phyloP scores from a whole-genome alignment of 1,284 basidiomycete genomes.

The Cutaneotrichosporon cutaneum region DNA sequence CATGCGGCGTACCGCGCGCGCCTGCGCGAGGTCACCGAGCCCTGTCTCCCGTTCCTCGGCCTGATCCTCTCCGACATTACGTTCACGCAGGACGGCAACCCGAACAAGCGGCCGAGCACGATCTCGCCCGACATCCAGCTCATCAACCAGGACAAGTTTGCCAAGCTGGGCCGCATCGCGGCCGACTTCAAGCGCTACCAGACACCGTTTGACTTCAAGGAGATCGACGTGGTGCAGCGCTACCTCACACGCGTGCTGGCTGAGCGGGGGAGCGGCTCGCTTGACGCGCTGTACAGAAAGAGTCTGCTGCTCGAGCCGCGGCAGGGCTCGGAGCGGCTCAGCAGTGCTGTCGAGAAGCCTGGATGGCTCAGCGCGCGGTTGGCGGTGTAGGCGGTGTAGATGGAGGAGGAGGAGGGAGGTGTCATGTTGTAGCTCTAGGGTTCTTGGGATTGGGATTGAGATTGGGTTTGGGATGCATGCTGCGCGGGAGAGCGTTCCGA shows the following conservation, averaged over 20 bases:
- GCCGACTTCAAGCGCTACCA: slow-evolving; percentile 95
- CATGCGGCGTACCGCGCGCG: slow-evolving; percentile 73
- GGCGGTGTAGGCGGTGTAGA: too few species aligned
- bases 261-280: slow-evolving; percentile 48
- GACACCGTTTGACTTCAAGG: slow-evolving; percentile 51
- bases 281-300: slow-evolving; percentile 53
- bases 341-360: slow-evolving; percentile 42
- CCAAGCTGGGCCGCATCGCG: slow-evolving; percentile 83
- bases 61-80: slow-evolving; percentile 63
- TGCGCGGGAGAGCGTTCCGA: background rate
- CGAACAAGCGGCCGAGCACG: slow-evolving; percentile 77
- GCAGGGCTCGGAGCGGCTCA: slow-evolving; percentile 43
- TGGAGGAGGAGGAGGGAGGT: background rate
- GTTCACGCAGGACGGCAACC: slow-evolving; percentile 93
- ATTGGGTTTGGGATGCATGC: background rate
- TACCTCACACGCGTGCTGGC: slow-evolving; percentile 46
- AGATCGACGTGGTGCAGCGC: slow-evolving; percentile 47
- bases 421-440: background rate
- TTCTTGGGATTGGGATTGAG: background rate
- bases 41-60: slow-evolving; percentile 90
- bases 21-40: slow-evolving; percentile 76
- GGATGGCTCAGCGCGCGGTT: slow-evolving; percentile 36
- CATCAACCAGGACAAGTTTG: slow-evolving; percentile 93
- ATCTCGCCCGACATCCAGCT: slow-evolving; percentile 72
- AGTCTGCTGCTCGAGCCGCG: slow-evolving; percentile 52